Base-by-base conservation (phyloP, 2,329 filamentous ascomycete species). In the Calonectria hongkongensis region DNA sequence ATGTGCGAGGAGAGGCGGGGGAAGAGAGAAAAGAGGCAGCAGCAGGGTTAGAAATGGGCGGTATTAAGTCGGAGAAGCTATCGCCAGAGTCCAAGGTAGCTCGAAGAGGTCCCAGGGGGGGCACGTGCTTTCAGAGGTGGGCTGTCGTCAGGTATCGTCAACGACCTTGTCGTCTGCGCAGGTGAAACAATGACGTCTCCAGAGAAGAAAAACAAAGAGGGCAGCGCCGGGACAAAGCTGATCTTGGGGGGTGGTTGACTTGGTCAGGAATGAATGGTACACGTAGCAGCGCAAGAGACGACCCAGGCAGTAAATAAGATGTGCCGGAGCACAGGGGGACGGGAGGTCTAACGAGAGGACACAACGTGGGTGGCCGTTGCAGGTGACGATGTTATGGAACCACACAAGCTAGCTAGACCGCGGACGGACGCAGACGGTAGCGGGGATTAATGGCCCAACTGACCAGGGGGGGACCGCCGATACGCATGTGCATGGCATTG, bases 381-480 rank as follows among this genome's bases (percentile, higher is more conserved):
- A 72, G 70, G 70, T 72, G 64, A 72, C 65, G 70, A 72, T 72
- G 68, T 47, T 60, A 72, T 72, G 70, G 70, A 65, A 54, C 70
- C 70, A 72, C 70, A 47, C 66, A 50, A 51, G 56, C 56, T 41
- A 33, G 45, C 54, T 47, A 63, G 18, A 43, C 45, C 45, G 45
- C 39, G 51, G 50, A 60, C 50, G 51, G 56, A 47, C 33, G 33
- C 58, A 47, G 58, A 43, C 41, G 39, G 41, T 63, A 60, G 54
- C 54, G 54, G 54, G 54, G 54, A 60, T 60, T 60, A 60, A 60
- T 60, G 54, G 36, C 54, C 54, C 54, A 60, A 60, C 54, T 60
- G 54, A 60, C 54, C 54, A 60, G 54, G 54, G 54, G 51, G 54
- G 54, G 54, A 33, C 54, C 41, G 66, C 54, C 41, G 66, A 28